Conservation (phyloP, 73 alveolate species). For the Effrenium voratum region DNA sequence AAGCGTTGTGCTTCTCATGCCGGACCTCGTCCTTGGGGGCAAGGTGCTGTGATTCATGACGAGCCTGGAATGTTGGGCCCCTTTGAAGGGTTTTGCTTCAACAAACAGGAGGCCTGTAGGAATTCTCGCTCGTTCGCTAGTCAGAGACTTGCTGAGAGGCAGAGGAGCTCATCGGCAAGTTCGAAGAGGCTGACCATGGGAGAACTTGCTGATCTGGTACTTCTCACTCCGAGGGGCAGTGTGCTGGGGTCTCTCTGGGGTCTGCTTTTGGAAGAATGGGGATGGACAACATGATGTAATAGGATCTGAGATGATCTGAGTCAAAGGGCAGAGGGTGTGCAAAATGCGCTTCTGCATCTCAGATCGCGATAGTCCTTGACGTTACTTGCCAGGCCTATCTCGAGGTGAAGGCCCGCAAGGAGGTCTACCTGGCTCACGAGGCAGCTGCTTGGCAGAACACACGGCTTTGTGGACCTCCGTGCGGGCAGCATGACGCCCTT, state of each 20-base stretch:
- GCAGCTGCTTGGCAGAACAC: background rate
- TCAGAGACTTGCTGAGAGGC: background rate
- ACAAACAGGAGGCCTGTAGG: background rate
- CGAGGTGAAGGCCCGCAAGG: conserved; percentile 87
- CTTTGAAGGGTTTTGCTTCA: background rate
- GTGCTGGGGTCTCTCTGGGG: too few species aligned
- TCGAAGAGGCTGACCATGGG: conserved; percentile 42
- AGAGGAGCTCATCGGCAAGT: conserved; percentile 69
- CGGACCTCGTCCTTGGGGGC: conserved; percentile 72
- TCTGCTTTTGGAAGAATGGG: background rate
- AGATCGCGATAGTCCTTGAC: too few species aligned
- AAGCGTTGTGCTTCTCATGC: conserved; percentile 76
- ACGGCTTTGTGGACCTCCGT: too few species aligned
- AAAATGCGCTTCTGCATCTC: too few species aligned
- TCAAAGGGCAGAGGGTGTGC: too few species aligned
- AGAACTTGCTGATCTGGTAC: background rate
- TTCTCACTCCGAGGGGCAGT: too few species aligned
- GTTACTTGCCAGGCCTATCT: conserved; percentile 56
- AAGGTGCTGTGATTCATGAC: conserved; percentile 3
- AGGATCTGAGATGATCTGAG: too few species aligned
- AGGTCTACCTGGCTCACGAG: conserved; percentile 82
- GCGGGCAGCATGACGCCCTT: too few species aligned
- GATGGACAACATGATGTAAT: background rate
- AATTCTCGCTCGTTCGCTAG: background rate
- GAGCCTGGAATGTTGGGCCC: background rate